Evolutionary conservation across 148 eudicot genomes (phyloP).

Genomic region (Pouteria glomerata): DNA sequence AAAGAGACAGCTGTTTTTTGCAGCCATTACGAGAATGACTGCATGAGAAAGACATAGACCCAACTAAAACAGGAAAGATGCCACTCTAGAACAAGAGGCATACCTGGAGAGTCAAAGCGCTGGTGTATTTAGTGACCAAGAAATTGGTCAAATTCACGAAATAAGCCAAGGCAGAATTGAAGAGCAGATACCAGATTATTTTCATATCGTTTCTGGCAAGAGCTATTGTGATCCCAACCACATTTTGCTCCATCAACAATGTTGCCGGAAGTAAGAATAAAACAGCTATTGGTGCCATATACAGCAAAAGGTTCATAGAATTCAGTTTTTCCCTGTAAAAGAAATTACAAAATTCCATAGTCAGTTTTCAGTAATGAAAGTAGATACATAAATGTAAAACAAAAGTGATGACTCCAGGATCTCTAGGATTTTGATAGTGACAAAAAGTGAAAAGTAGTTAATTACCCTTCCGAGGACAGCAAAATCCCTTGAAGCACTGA

Average conservation of each 20-base stretch:
- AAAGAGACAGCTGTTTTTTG: too few relatives aligned
- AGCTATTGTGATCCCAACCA: constrained; percentile 15
- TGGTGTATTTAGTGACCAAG: constrained; percentile 19
- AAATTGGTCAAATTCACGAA: constrained; percentile 17
- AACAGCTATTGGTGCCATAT: constrained; percentile 20
- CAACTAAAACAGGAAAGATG: too few relatives aligned
- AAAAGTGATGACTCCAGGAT: too few relatives aligned
- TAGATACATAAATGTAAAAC: too few relatives aligned
- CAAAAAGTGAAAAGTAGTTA: not conserved
- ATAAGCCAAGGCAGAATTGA: constrained; percentile 18
- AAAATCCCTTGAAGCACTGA: constrained; percentile 20
- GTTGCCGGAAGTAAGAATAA: constrained; percentile 15
- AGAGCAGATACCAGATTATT: constrained; percentile 17
- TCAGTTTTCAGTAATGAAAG: too few relatives aligned
- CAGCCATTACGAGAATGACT: too few relatives aligned
- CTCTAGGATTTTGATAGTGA: too few relatives aligned
- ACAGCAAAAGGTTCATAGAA: constrained; percentile 20
- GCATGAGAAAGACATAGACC: too few relatives aligned
- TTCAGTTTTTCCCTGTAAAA: constrained; percentile 14
- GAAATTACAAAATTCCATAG: not conserved
- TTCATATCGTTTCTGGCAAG: constrained; percentile 16
- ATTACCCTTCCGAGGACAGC: constrained; percentile 21
- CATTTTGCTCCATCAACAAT: constrained; percentile 15
- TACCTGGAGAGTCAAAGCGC: constrained; percentile 24
- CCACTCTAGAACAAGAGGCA: not conserved